A percentile compares a stretch with the other conserved stretches of the same genome.
These are phyloP conservation scores for Physaria fendleri DNA, from an alignment of 345 rosid species.

Conservation along the genomic window DNA sequence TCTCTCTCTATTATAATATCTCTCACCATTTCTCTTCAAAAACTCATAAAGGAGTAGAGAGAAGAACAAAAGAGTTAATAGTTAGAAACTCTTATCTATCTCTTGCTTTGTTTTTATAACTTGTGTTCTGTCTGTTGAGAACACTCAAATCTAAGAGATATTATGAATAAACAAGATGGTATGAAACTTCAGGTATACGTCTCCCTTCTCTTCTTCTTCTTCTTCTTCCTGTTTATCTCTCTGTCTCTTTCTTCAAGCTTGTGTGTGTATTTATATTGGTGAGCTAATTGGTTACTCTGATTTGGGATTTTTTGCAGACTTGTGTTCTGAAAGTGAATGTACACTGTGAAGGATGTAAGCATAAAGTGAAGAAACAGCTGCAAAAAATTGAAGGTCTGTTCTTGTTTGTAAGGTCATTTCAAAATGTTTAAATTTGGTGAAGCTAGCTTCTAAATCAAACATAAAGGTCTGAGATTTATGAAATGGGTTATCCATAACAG, in stretches of 20 bases:
- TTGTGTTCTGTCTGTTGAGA: slow-evolving; percentile 5
- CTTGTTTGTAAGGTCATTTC: background rate
- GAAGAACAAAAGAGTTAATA: background rate
- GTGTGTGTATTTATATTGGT: background rate
- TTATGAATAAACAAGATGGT: slow-evolving; percentile 66
- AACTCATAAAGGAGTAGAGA: background rate
- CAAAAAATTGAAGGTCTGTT: slow-evolving; percentile 73
- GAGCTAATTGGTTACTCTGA: background rate
- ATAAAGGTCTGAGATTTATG: background rate
- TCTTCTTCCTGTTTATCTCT: background rate
- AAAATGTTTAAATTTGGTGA: background rate
- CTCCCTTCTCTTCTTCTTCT: background rate
- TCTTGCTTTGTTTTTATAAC: background rate
- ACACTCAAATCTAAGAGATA: slow-evolving; percentile 7
- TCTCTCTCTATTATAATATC: slow-evolving; percentile 12
- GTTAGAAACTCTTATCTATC: background rate
- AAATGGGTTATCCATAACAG: too few species aligned
- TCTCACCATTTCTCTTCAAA: background rate
- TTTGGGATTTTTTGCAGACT: slow-evolving; percentile 41
- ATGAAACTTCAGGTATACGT: slow-evolving; percentile 72
- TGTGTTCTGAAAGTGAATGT: slow-evolving; percentile 81
- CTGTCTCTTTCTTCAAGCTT: background rate
- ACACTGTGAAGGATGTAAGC: slow-evolving; percentile 91
- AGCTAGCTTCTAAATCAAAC: background rate
- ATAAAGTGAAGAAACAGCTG: slow-evolving; percentile 67